phyloP scores from a whole-genome alignment of 1,284 basidiomycete genomes.

The Puccinia polysora region DNA sequence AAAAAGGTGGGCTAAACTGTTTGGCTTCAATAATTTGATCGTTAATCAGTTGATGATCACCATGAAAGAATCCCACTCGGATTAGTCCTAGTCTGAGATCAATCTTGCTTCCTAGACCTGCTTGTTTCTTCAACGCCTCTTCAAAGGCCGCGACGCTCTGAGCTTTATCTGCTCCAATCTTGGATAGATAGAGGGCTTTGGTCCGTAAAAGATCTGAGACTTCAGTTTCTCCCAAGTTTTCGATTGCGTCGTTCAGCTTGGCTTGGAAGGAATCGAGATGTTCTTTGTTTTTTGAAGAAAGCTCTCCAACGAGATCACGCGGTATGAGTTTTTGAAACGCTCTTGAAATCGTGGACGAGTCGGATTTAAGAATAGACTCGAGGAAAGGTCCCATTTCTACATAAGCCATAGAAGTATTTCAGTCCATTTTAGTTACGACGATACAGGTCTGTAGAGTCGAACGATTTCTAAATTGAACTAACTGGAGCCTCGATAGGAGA shows the following conservation, averaged over 20 bases:
- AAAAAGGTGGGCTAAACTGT: conserved; percentile 64
- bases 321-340: not conserved
- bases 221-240: conserved; percentile 44
- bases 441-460: too few relatives aligned
- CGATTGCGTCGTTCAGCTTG: not conserved
- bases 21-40: conserved; percentile 74
- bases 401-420: not conserved
- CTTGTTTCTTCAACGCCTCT: conserved; percentile 81
- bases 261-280: not conserved
- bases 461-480: too few relatives aligned
- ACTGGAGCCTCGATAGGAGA: not conserved
- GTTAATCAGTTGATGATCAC: conserved; percentile 70
- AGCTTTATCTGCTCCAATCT: conserved; percentile 59
- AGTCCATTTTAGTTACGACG: not conserved
- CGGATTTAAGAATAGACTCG: not conserved
- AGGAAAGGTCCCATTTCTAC: conserved; percentile 12
- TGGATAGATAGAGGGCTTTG: conserved; percentile 51
- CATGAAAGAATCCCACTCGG: conserved; percentile 85
- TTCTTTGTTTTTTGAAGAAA: not conserved
- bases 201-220: conserved; percentile 51
- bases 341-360: not conserved
- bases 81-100: conserved; percentile 85
- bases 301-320: not conserved
- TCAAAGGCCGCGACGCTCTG: conserved; percentile 72
- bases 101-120: conserved; percentile 85